A percentile compares a stretch with the other conserved stretches of the same genome.
Conservation (phyloP, 148 eudicot species). For the Chenopodium quinoa region DNA sequence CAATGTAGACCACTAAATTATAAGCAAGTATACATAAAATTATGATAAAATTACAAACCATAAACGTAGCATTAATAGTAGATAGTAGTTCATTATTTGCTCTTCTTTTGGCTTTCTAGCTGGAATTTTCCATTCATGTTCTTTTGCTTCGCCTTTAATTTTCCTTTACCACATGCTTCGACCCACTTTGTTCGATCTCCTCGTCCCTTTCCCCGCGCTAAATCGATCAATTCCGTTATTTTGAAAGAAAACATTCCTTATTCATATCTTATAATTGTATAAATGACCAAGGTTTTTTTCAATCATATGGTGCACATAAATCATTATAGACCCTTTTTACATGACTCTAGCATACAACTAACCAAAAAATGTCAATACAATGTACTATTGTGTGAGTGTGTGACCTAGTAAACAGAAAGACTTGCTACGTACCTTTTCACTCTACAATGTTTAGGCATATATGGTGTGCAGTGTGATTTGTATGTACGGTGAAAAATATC, state of each 20-base stretch:
- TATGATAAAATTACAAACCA: background rate
- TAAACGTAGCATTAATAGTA: background rate
- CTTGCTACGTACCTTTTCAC: background rate
- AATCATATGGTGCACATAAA: background rate
- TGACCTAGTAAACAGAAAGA: background rate
- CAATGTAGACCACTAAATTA: background rate
- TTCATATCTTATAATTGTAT: background rate
- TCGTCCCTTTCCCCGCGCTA: background rate
- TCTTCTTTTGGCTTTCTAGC: conserved; percentile 28
- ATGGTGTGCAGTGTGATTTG: too few species aligned
- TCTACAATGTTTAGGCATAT: too few species aligned
- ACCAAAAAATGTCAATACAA: background rate
- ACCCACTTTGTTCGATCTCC: background rate
- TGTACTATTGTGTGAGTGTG: background rate
- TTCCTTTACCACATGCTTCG: conserved; percentile 8
- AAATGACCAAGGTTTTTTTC: background rate
- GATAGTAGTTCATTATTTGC: conserved; percentile 5
- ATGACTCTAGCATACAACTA: background rate
- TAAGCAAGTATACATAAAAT: background rate
- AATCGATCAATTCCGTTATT: background rate
- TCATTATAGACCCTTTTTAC: background rate
- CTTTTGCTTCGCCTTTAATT: conserved; percentile 11
- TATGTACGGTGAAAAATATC: too few species aligned
- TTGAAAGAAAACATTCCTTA: background rate
- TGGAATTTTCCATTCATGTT: conserved; percentile 28